Conservation (phyloP, 768 basidiomycete genomes). For the Pisolithus sp. region DNA sequence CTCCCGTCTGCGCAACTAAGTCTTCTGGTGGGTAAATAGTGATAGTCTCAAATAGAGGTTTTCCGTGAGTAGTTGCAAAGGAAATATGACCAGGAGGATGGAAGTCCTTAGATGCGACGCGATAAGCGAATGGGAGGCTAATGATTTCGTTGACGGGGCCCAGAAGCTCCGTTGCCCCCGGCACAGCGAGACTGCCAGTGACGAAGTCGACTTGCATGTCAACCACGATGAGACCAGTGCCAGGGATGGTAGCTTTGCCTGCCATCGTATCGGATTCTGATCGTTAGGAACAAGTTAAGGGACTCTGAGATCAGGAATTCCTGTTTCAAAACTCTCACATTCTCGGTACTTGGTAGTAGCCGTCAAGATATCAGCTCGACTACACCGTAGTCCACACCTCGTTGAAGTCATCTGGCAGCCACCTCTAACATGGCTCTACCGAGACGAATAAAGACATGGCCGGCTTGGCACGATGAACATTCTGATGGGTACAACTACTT, state of each 20-base stretch:
- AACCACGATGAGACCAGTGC: constrained; percentile 56
- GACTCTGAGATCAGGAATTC: too few species aligned
- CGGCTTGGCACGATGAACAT: constrained; percentile 18
- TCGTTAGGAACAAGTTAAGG: too few species aligned
- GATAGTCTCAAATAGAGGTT: constrained; percentile 35
- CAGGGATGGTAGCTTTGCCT: constrained; percentile 12
- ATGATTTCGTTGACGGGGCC: constrained; percentile 53
- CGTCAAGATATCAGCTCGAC: too few species aligned
- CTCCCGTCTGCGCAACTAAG: constrained; percentile 24
- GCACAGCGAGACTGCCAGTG: constrained; percentile 64
- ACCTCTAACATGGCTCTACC: constrained; percentile 26
- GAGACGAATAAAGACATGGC: constrained; percentile 28
- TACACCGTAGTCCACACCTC: too few species aligned
- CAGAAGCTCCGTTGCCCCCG: constrained; percentile 53
- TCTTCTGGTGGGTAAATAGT: constrained; percentile 29
- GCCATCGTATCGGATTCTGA: neutral
- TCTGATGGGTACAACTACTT: neutral
- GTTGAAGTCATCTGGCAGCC: neutral
- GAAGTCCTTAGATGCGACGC: constrained; percentile 51
- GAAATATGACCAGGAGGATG: constrained; percentile 64
- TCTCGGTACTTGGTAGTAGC: neutral
- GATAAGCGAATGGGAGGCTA: constrained; percentile 43
- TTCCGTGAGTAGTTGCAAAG: constrained; percentile 52
- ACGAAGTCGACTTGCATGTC: constrained; percentile 88
- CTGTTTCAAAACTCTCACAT: too few species aligned